phyloP scores from a whole-genome alignment of 345 rosid genomes.

The Melaleuca quinquenervia region DNA sequence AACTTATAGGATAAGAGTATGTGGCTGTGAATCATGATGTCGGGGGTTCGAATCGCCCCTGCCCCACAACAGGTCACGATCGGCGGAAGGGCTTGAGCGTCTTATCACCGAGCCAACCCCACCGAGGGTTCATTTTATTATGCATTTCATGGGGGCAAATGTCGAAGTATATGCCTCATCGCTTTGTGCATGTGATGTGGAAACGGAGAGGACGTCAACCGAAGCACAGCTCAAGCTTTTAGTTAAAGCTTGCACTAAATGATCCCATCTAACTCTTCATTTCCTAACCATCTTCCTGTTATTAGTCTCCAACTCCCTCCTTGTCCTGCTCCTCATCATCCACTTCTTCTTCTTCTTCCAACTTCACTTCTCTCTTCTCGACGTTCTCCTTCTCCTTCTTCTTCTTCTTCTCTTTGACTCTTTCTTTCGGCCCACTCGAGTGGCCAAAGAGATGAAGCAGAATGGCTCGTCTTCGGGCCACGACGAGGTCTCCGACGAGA shows the following conservation, averaged over 20 bases:
- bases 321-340: background rate
- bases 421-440: background rate
- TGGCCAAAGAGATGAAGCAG: background rate
- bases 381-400: background rate
- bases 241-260: slow-evolving; percentile 5
- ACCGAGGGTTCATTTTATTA: background rate
- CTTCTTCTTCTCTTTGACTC: background rate
- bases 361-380: background rate
- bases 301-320: background rate
- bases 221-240: background rate
- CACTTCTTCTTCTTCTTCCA: background rate
- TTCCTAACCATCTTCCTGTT: background rate
- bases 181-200: background rate
- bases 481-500: slow-evolving; percentile 13
- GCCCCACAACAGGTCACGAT: background rate
- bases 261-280: slow-evolving; percentile 8
- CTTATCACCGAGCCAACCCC: background rate
- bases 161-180: background rate
- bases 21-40: background rate
- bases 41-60: background rate
- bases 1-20: background rate
- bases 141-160: background rate
- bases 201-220: background rate
- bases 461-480: background rate
- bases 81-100: background rate